A percentile compares a stretch with the other conserved stretches of the same genome.
Evolutionary conservation across 2,329 filamentous ascomycete species (phyloP).

Genomic region (Beauveria brongniartii): DNA sequence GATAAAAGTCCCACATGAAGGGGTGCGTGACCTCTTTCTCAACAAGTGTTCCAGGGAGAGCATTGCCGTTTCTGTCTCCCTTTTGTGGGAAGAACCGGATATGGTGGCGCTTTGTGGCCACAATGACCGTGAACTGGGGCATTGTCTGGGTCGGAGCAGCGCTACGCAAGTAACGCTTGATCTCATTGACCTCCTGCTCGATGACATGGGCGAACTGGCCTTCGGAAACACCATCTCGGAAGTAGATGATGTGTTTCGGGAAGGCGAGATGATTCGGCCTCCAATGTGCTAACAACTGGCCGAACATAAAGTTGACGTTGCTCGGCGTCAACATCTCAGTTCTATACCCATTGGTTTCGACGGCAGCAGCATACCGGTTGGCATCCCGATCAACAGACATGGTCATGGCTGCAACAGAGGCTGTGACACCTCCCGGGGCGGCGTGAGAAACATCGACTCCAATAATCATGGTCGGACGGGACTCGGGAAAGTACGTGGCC

Average conservation of each 20-base stretch:
- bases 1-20: conserved; percentile 80
- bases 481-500: conserved; percentile 27
- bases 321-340: conserved; percentile 66
- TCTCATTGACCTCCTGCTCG: conserved; percentile 63
- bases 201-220: conserved; percentile 78
- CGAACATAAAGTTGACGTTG: conserved; percentile 61
- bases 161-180: conserved; percentile 52
- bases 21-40: conserved; percentile 88
- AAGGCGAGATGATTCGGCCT: conserved; percentile 36
- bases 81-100: conserved; percentile 79
- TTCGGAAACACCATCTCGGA: conserved; percentile 87
- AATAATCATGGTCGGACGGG: conserved; percentile 67
- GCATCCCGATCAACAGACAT: conserved; percentile 66
- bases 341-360: conserved; percentile 75
- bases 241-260: conserved; percentile 77
- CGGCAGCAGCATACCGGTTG: conserved; percentile 69
- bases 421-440: conserved; percentile 54
- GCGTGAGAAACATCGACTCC: conserved; percentile 88
- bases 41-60: conserved; percentile 77
- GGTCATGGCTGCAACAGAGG: conserved; percentile 83
- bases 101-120: conserved; percentile 91
- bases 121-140: conserved; percentile 72
- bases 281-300: conserved; percentile 59
- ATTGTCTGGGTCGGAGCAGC: conserved; percentile 25
- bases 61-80: conserved; percentile 69